Base-by-base conservation (phyloP, 371 early-diverging fungal species). In the Parasitella parasitica region DNA sequence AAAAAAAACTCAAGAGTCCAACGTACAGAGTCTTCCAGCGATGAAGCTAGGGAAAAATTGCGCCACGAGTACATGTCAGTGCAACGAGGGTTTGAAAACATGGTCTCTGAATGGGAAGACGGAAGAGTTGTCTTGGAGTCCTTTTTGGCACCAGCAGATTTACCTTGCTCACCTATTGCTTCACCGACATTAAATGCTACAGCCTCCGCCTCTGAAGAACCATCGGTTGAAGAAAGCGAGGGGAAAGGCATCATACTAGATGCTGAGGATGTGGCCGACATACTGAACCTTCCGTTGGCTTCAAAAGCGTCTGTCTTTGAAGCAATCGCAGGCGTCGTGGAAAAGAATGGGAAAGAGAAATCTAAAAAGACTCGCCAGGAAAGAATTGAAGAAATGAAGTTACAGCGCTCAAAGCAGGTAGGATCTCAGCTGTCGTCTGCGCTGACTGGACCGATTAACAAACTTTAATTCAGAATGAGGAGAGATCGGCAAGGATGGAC, bases 361-460 rank as follows among this genome's bases (percentile, higher is more conserved):
- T 38, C 65, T 6, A 84, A 72, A 54, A 80, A 81, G 67, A 79
- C 80, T 8, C 76, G 89, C n/a, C 73, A 83, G 15, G 83, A 88
- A 60, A 65, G 89, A 46, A 86, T 88, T 32, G 73, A 73, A 30
- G 75, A 83, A 28, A 84, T 83, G 71, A 84, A 80, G 46, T 30
- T 62, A 15, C 69, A 78, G 30, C 67, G 86, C 24, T 79, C 77
- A 28, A 63, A 84, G 55, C 83, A 86, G 64, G 86, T 77, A 70
- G 49, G 22, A 27, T 49, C n/a, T n/a, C 13, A 28, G 7, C 30
- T 38, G n/a, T 8, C 13, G 6, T 15, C n/a, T 2, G 6, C 11
- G 1, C 1, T 7, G n/a, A 16, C 4, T 16, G n/a, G 2, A 4
- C 0, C 16, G 28, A 15, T 15, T 27, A 15, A 9, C 49, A 15